These are phyloP conservation scores for Phyllostachys edulis DNA, from an alignment of 176 grass and related monocot genomes.

Conservation along the genomic window DNA sequence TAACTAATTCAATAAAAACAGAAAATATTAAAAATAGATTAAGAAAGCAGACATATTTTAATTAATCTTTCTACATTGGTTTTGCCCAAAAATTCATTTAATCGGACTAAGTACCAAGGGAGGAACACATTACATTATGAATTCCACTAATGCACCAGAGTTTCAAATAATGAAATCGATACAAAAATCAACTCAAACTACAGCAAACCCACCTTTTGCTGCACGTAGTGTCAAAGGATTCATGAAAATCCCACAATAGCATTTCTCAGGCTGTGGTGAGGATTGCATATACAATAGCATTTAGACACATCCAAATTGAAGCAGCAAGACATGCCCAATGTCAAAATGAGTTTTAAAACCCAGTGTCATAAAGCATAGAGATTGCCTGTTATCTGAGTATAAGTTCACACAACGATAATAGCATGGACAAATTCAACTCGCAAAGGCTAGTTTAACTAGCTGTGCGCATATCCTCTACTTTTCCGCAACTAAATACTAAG, in stretches of 20 bases:
- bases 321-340: not conserved
- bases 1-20: not conserved
- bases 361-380: not conserved
- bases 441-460: not conserved
- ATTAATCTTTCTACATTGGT: not conserved
- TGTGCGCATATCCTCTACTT: not conserved
- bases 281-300: not conserved
- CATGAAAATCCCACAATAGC: not conserved
- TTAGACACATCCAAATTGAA: not conserved
- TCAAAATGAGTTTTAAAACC: not conserved
- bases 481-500: not conserved
- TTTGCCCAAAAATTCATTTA: not conserved
- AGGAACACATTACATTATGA: not conserved
- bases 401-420: not conserved
- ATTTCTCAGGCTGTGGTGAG: not conserved
- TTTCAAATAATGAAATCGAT: not conserved
- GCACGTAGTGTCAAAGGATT: not conserved
- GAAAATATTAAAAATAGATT: not conserved
- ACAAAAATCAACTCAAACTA: not conserved
- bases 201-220: not conserved
- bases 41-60: not conserved
- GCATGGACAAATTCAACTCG: not conserved
- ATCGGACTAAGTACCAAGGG: not conserved
- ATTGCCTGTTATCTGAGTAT: not conserved
- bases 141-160: not conserved